Evolutionary conservation across 768 basidiomycete genomes (phyloP), one percentile per base, ranked within the genome.

Genomic region (Terana coerulea): DNA sequence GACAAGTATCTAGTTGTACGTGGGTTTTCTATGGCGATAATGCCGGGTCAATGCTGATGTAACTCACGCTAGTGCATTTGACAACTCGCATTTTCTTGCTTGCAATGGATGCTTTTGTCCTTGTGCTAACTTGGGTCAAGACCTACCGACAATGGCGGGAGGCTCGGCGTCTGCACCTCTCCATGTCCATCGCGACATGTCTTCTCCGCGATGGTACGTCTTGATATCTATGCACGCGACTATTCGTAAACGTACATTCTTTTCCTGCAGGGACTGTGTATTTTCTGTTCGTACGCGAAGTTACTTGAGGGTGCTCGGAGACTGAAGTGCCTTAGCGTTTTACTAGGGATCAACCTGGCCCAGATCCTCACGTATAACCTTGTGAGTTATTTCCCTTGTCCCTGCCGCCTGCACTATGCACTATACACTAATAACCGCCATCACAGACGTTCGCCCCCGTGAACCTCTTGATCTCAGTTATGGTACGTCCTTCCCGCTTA

Each of bases 71-170:
- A 46, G 45, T 46, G n/a, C 45, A 46, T 30, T 19, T 46, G 14
- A 14, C 29, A 11, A 46, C 45, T 17, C 45, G 45, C 3, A 46
- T 46, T 19, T 46, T 31, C 1, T 31, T 46, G 17, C 31, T 46
- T 31, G 45, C 19, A 8, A 46, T 46, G 45, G 45, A 46, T 34
- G 14, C 29, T n/a, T 21, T 46, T 14, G 45, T 46, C 17, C 19
- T 46, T 10, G 31, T 46, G 12, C 29, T 46, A 21, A 46, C 45
- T 1, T 46, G 45, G 44, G 19, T 34, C 17, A 46, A 46, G 12
- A 46, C 45, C 3, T 46, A 33, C 30, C 15, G 17, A 34, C 45
- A 46, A n/a, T 46, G 45, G 45, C 30, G 45, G 24, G 45, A 46
- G n/a, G 31, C 28, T 8, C 45, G 45, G n/a, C 19, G 29, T 29